Base-by-base conservation (phyloP, 2,329 filamentous ascomycete genomes). In the Bipolaris oryzae region DNA sequence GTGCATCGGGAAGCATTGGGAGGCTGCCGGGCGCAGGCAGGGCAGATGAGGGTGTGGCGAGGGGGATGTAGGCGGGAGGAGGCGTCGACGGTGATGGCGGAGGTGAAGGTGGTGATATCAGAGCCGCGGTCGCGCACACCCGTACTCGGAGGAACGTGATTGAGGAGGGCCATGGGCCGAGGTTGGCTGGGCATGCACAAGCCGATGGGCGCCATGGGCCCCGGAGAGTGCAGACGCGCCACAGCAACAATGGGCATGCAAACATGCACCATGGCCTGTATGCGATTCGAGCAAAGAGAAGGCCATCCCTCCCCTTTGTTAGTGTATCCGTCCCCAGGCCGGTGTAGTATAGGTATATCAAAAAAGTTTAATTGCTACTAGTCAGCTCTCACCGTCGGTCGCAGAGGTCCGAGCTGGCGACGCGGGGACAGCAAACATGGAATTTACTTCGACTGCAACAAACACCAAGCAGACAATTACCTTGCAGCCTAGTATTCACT, bases 1-100 rank as follows among this genome's bases (percentile, higher is more conserved):
- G 53, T 64, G 69, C 73, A 75, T 75, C 64, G 60, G 57, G 56
- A 58, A 46, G 50, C 65, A 69, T 67, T 61, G 62, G 56, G 45
- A 44, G 47, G 42, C 42, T 35, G 44, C 28, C 18, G 48, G 9
- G 46, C 41, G 44, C 46, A 45, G 54, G 45, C 15, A 51, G 53
- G 39, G 55, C 48, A 50, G 50, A 33, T 28, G 50, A 35, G n/a
- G 38, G 11, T 28, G 25, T 20, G 42, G 42, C n/a, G 23, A 16
- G 10, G n/a, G 25, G 5, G 42, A 7, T 7, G 23, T 10, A 3
- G 16, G 42, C n/a, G 37, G 25, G 42, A 11, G 15, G 25, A n/a
- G 41, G 7, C n/a, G 21, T 7, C 21, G 18, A 23, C 10, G 25
- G 23, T n/a, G 11, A 25, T 38, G 41, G 45, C 16, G 18, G 50